Base-by-base conservation (phyloP, 1,284 basidiomycete genomes). In the Tylopilus orsonianus region DNA sequence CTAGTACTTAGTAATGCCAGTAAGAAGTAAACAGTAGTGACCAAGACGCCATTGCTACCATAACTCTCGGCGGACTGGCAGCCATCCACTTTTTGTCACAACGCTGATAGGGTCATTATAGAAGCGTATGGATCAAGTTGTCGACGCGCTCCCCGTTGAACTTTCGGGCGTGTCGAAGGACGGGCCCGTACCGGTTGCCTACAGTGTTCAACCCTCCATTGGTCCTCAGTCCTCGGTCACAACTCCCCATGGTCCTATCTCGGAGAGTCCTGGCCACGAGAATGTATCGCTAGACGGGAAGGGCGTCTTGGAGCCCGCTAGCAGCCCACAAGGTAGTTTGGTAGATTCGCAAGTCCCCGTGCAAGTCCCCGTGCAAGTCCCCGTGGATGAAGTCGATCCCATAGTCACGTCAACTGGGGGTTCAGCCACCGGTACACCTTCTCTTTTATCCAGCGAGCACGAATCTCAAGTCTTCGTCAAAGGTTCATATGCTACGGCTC, bases 61-160 rank as follows among this genome's bases (percentile, higher is more conserved):
- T 26, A 7, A 26, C 24, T 9, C 24, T 26, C 24, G 24, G 44
- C 23, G 23, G 36, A 33, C 12, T 49, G 23, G 42, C 8, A 32
- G 32, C 22, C 16, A 34, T 40, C 30, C 4, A 44, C 41, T 38
- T 13, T 33, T 38, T 19, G 38, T 27, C 10, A 20, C 23, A 40
- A 22, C 39, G 29, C 35, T 16, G 24, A 44, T 39, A 6, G 29
- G 38, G 48, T 26, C 42, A 20, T 29, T 12, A 36, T 19, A 50
- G 35, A 22, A 26, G 32, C 5, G 5, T 40, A 58, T 66, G 62
- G 45, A 54, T 34, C 50, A 52, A 47, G 55, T 24, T n/a, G 38
- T 40, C 27, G 51, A 56, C 41, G 35, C 40, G 26, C 49, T 30
- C 16, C 24, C 43, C n/a, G 46, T 22, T 13, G 56, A 49, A 9